Base-by-base conservation (phyloP, 163 green algal genomes). In the Coccomyxa subellipsoidea region DNA sequence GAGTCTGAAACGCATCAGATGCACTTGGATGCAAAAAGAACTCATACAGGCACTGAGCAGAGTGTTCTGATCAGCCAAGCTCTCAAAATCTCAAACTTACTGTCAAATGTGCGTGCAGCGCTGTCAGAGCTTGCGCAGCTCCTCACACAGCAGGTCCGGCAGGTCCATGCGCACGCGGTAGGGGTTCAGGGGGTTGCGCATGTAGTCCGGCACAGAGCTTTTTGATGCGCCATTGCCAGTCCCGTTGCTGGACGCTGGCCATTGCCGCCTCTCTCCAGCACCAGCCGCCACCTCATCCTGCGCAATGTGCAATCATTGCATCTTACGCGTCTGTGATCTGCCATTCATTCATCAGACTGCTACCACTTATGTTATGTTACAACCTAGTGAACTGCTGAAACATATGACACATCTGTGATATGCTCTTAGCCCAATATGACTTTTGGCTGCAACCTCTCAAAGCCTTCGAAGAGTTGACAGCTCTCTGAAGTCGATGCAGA, bases 101-200 rank as follows among this genome's bases (percentile, higher is more conserved):
- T 27, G 47, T 12, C 47, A 59, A 59, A 59, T 12, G 47, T 18
- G 15, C 47, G 21, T 59, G 47, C 47, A 59, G 7, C 1, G 66
- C 66, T 36, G 34, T 78, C 72, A 78, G 36, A 40, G 37, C 32
- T 47, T 47, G 29, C 21, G 66, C 66, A 73, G 66, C 66, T 73
- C 66, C 27, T 81, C 38, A 35, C 25, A 37, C 27, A 84, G 32
- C 8, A 91, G 54, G 37, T 91, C 66, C 8, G 81, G 73, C 72
- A 92, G 82, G 84, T 92, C 87, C 25, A 78, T 71, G 66, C 87
- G 83, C 6, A 90, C 79, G 0, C 36, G 37, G 80, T 92, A 92
- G 8, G 88, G 88, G 71, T 88, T 92, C 25, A 80, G 73, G 25
- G 87, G 76, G 10, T 84, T 76, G 84, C 84, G 89, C 82, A 54